A percentile compares a stretch with the other conserved stretches of the same genome.
Conservation (phyloP, 768 basidiomycete species). For the Xerocomus potaroensis region DNA sequence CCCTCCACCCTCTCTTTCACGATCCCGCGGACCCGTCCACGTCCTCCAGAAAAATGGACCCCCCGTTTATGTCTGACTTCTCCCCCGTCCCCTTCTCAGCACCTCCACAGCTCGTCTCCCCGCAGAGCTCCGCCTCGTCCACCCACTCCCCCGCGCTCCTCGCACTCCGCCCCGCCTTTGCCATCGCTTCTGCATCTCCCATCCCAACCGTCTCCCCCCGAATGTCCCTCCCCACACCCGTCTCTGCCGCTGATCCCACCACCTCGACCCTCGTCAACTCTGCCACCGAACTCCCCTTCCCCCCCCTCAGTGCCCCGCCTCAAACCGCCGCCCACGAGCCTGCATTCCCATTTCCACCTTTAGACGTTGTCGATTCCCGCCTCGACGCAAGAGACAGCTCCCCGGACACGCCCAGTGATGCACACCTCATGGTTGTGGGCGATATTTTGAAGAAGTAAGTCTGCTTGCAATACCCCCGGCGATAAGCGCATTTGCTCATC, state of each 20-base stretch:
- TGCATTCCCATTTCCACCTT: slow-evolving; percentile 23
- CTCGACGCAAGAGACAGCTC: slow-evolving; percentile 12
- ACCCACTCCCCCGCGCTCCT: slow-evolving; percentile 37
- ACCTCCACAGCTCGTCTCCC: slow-evolving; percentile 11
- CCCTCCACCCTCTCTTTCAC: neutral
- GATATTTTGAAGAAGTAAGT: slow-evolving; percentile 54
- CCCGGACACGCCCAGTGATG: slow-evolving; percentile 36
- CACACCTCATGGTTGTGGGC: slow-evolving; percentile 48
- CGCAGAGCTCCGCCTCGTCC: neutral
- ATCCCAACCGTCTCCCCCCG: slow-evolving; percentile 1
- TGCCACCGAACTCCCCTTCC: slow-evolving; percentile 24
- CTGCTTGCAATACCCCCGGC: neutral
- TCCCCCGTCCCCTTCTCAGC: slow-evolving; percentile 37
- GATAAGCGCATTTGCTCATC: slow-evolving; percentile 9
- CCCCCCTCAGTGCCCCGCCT: slow-evolving; percentile 13
- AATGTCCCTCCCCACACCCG: slow-evolving; percentile 9
- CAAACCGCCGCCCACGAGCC: slow-evolving; percentile 15
- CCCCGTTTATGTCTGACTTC: slow-evolving; percentile 41
- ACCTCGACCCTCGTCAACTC: slow-evolving; percentile 18
- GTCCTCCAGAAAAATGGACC: slow-evolving; percentile 26
- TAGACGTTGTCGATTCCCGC: slow-evolving; percentile 22
- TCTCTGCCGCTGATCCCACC: slow-evolving; percentile 17
- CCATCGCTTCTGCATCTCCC: slow-evolving; percentile 5
- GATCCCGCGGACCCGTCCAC: neutral
- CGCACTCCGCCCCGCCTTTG: slow-evolving; percentile 28